phyloP scores from a whole-genome alignment of 345 rosid species.

The Crucihimalaya himalaica region DNA sequence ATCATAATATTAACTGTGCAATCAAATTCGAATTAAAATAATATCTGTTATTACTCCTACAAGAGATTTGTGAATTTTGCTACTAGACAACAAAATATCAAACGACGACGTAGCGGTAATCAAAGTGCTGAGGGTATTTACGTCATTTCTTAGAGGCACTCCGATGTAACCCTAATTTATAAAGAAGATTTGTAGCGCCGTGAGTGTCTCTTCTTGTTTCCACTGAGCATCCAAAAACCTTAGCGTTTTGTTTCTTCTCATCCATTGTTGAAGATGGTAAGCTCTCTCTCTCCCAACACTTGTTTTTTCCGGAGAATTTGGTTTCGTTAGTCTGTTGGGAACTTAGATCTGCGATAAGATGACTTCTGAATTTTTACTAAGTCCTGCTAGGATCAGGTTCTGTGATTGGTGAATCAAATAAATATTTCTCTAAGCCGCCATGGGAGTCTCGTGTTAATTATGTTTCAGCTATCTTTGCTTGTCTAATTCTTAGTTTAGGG shows the following conservation, averaged over 20 bases:
- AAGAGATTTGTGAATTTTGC: no score
- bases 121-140: slow-evolving; percentile 5
- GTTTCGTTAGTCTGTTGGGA: background rate
- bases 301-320: background rate
- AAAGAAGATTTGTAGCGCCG: slow-evolving; percentile 11
- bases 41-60: no score
- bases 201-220: background rate
- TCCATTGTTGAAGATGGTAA: slow-evolving; percentile 36
- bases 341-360: background rate
- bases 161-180: slow-evolving; percentile 39
- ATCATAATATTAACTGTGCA: background rate
- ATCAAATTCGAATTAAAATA: background rate
- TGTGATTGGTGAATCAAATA: background rate
- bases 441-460: background rate
- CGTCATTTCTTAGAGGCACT: background rate
- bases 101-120: slow-evolving; percentile 17
- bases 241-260: slow-evolving; percentile 12
- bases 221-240: slow-evolving; percentile 10
- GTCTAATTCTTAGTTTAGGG: background rate
- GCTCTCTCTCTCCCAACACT: background rate
- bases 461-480: background rate
- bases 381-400: background rate
- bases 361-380: background rate
- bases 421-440: background rate
- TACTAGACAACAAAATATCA: no score